These are phyloP conservation scores for Uncinocarpus reesii DNA, from an alignment of 2,329 filamentous ascomycete genomes.

Conservation along the genomic window DNA sequence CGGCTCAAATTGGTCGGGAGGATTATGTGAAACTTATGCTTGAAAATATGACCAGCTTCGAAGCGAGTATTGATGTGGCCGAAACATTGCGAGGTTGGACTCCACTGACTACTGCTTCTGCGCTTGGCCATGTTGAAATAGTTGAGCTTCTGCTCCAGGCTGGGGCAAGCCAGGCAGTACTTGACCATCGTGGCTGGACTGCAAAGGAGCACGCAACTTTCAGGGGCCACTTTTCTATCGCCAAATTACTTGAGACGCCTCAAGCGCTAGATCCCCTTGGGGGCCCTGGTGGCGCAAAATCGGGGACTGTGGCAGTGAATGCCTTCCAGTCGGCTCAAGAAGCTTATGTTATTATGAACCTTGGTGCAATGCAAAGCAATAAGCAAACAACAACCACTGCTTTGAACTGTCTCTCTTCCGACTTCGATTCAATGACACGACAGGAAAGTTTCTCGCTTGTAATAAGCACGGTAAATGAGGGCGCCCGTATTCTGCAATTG, in stretches of 20 bases:
- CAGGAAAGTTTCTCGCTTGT: slow-evolving; percentile 13
- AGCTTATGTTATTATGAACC: slow-evolving; percentile 16
- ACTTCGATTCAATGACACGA: not conserved
- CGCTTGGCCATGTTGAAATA: slow-evolving; percentile 21
- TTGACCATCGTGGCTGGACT: slow-evolving; percentile 28
- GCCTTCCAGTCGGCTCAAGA: not conserved
- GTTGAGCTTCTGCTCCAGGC: slow-evolving; percentile 23
- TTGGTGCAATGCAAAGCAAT: slow-evolving; percentile 18
- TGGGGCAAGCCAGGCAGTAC: slow-evolving; percentile 19
- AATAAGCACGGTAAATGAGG: too few species aligned
- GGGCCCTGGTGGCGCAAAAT: not conserved
- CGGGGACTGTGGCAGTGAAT: not conserved
- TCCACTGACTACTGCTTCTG: slow-evolving; percentile 26
- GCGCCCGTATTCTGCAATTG: slow-evolving; percentile 18
- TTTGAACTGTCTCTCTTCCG: slow-evolving; percentile 5
- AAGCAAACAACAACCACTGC: slow-evolving; percentile 13
- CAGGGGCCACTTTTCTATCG: slow-evolving; percentile 26
- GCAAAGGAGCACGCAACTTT: slow-evolving; percentile 29
- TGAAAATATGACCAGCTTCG: not conserved
- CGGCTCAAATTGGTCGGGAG: slow-evolving; percentile 17
- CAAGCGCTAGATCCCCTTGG: not conserved
- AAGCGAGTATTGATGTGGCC: slow-evolving; percentile 16
- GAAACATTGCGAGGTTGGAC: slow-evolving; percentile 26
- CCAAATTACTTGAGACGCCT: slow-evolving; percentile 15
- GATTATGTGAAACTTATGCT: slow-evolving; percentile 18